Evolutionary conservation across 495 filamentous ascomycete genomes (phyloP).

Genomic region (Cryomyces minteri): DNA sequence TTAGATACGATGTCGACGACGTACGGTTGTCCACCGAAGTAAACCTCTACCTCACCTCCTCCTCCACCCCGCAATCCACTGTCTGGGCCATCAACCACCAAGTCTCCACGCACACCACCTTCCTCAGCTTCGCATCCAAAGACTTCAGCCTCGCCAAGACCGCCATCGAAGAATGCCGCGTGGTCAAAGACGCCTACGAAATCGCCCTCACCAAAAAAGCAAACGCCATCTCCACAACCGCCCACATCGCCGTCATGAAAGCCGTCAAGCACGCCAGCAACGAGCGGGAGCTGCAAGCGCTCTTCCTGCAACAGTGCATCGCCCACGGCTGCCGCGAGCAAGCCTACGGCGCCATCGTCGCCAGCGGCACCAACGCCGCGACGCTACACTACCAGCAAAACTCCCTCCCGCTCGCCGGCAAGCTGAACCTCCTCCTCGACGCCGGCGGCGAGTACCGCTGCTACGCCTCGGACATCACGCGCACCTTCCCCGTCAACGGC

Average conservation of each 20-base stretch:
- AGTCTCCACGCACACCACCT: constrained; percentile 42
- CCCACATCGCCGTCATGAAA: constrained; percentile 53
- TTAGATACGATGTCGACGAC: constrained; percentile 61
- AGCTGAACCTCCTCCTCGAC: constrained; percentile 63
- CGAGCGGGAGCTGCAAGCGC: constrained; percentile 66
- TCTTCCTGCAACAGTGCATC: constrained; percentile 61
- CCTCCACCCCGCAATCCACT: constrained; percentile 27
- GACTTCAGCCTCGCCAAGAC: constrained; percentile 45
- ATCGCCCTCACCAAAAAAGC: constrained; percentile 67
- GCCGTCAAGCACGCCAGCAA: constrained; percentile 46
- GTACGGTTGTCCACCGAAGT: constrained; percentile 52
- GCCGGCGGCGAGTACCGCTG: constrained; percentile 64
- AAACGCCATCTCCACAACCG: constrained; percentile 60
- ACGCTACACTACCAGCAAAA: constrained; percentile 84
- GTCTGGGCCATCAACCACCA: constrained; percentile 57
- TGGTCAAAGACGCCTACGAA: constrained; percentile 72
- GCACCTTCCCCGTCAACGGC: constrained; percentile 67
- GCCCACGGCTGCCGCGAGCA: constrained; percentile 54
- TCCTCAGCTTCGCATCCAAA: constrained; percentile 41
- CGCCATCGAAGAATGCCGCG: constrained; percentile 61
- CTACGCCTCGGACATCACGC: constrained; percentile 82
- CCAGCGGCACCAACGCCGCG: constrained; percentile 53
- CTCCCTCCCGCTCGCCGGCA: constrained; percentile 42
- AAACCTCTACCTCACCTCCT: constrained; percentile 38
- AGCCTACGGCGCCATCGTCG: constrained; percentile 75